A percentile compares a stretch with the other conserved stretches of the same genome.
Evolutionary conservation across 257 asterid species (phyloP).

Genomic region (Coffea canephora): DNA sequence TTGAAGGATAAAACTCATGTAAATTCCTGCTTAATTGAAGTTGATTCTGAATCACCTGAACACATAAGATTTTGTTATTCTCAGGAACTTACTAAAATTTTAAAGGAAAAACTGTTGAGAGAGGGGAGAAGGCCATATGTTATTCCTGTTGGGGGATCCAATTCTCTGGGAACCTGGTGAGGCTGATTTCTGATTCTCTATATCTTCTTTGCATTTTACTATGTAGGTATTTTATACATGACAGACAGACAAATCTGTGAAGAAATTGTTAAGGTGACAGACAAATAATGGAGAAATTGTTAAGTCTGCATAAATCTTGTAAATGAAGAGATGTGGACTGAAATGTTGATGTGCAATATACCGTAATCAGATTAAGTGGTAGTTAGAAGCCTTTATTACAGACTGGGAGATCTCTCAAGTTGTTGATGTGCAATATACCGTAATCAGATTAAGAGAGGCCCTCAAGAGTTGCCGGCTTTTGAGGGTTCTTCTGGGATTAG

Average conservation of each 20-base stretch:
- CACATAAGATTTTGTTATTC: neutral
- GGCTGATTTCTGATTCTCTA: constrained; percentile 13
- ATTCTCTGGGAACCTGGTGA: constrained; percentile 96
- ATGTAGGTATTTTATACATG: neutral
- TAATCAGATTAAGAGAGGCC: too few species aligned
- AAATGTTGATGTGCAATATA: neutral
- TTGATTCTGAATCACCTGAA: constrained; percentile 1
- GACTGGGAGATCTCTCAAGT: too few species aligned
- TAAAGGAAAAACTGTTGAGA: constrained; percentile 70
- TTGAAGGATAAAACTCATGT: neutral
- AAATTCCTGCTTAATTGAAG: neutral
- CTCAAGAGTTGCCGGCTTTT: too few species aligned
- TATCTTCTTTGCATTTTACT: constrained; percentile 7
- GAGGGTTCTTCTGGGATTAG: too few species aligned
- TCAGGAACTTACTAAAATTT: constrained; percentile 74
- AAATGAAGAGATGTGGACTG: neutral
- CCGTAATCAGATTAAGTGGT: too few species aligned
- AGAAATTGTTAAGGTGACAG: neutral
- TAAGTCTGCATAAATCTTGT: neutral
- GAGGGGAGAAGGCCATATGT: constrained; percentile 95
- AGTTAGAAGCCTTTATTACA: too few species aligned
- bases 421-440: too few species aligned
- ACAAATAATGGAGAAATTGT: too few species aligned
- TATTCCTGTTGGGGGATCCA: constrained; percentile 96
- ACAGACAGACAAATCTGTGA: neutral